phyloP scores from a whole-genome alignment of 495 filamentous ascomycete species.

The Neurospora sp. region DNA sequence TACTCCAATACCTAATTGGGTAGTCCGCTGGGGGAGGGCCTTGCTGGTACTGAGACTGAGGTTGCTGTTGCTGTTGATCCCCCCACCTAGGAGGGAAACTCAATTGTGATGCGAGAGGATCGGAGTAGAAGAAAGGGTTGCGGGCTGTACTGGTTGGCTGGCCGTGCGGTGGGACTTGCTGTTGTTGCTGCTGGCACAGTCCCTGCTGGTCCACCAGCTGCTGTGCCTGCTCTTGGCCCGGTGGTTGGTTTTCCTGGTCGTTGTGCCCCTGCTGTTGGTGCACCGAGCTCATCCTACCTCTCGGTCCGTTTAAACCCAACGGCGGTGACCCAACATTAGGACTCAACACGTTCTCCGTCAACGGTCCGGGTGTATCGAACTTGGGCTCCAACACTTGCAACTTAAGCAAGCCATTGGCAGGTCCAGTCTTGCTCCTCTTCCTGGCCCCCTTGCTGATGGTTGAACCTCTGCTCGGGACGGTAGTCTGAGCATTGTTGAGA shows the following conservation, averaged over 20 bases:
- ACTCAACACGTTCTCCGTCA: slow-evolving; percentile 5
- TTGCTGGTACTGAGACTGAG: not conserved
- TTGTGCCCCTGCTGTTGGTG: not conserved
- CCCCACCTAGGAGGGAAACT: slow-evolving; percentile 9
- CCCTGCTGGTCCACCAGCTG: not conserved
- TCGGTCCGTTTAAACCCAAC: not conserved
- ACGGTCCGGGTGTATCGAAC: slow-evolving; percentile 13
- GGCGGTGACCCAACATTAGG: slow-evolving; percentile 11
- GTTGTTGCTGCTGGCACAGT: not conserved
- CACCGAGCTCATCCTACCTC: not conserved
- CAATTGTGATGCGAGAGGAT: slow-evolving; percentile 5
- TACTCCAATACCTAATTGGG: not conserved
- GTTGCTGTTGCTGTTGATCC: not conserved
- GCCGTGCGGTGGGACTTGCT: not conserved
- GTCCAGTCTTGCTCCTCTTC: not conserved
- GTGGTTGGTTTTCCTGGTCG: not conserved
- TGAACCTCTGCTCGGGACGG: not conserved
- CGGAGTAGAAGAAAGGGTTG: slow-evolving; percentile 12
- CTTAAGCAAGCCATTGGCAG: not conserved
- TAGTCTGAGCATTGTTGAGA: not conserved
- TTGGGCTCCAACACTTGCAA: slow-evolving; percentile 15
- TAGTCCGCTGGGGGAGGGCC: not conserved
- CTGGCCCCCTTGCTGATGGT: not conserved
- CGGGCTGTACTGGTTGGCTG: not conserved
- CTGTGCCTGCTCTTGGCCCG: not conserved